Conservation (phyloP, 129 eudicot genomes). For the Oenanthe sinensis region DNA sequence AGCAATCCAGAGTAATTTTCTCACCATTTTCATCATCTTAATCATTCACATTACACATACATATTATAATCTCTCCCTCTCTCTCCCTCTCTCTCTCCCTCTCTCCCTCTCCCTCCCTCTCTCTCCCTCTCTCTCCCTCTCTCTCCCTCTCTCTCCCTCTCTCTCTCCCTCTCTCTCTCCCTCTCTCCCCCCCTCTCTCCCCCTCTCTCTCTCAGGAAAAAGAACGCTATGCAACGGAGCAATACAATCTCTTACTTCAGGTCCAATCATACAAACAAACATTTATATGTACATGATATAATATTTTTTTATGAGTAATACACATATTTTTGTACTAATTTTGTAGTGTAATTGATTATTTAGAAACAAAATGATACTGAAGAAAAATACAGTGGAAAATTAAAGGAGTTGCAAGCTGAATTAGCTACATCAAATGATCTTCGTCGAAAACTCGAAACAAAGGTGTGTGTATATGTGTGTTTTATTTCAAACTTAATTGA, state of each 20-base stretch:
- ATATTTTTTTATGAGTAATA: background rate
- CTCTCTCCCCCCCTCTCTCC: background rate
- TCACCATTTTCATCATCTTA: background rate
- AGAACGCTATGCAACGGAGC: constrained; percentile 32
- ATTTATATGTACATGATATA: background rate
- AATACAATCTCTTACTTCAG: constrained; percentile 36
- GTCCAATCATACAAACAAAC: constrained; percentile 10
- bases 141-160: background rate
- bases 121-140: background rate
- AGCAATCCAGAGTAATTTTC: constrained; percentile 36
- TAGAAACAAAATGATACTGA: constrained; percentile 40
- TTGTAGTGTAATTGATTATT: background rate
- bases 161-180: constrained; percentile 4
- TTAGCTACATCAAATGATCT: constrained; percentile 37
- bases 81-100: background rate
- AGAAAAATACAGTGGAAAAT: constrained; percentile 31
- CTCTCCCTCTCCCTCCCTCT: constrained; percentile 5
- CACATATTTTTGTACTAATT: background rate
- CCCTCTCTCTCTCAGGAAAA: constrained; percentile 30
- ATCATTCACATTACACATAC: no score
- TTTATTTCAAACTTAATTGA: background rate
- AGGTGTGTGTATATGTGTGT: constrained; percentile 17
- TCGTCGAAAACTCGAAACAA: constrained; percentile 36
- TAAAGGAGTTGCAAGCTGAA: constrained; percentile 34
- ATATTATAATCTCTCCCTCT: constrained; percentile 17